Conservation (phyloP, 75 land plant genomes). For the Sequoiadendron giganteum region DNA sequence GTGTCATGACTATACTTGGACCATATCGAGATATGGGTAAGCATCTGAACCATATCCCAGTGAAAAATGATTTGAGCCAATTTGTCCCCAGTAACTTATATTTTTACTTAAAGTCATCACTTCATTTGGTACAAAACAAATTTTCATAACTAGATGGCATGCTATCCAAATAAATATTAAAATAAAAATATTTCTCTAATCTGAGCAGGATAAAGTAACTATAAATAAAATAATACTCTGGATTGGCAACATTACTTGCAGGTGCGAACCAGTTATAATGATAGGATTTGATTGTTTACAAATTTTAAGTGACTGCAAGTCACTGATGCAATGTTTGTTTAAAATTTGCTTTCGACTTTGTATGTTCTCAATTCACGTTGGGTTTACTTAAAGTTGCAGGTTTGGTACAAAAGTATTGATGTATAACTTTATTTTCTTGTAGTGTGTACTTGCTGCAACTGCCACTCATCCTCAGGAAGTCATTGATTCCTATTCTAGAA, state of each 20-base stretch:
- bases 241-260: background rate
- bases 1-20: background rate
- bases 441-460: constrained; percentile 2
- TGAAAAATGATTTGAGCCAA: too few relatives aligned
- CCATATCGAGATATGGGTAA: too few relatives aligned
- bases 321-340: background rate
- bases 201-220: background rate
- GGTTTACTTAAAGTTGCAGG: background rate
- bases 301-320: background rate
- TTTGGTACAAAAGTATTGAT: background rate
- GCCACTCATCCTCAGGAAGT: constrained; percentile 7
- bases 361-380: background rate
- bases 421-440: background rate
- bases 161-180: background rate
- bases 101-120: background rate
- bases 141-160: constrained; percentile 1
- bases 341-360: background rate
- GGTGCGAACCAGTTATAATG: background rate
- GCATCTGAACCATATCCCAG: too few relatives aligned
- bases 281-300: background rate
- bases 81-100: too few relatives aligned
- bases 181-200: background rate
- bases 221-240: background rate
- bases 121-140: background rate
- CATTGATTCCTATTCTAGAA: background rate